Evolutionary conservation across 495 filamentous ascomycete genomes (phyloP), one percentile per base, ranked within the genome.

Genomic region (Extremus antarcticus): DNA sequence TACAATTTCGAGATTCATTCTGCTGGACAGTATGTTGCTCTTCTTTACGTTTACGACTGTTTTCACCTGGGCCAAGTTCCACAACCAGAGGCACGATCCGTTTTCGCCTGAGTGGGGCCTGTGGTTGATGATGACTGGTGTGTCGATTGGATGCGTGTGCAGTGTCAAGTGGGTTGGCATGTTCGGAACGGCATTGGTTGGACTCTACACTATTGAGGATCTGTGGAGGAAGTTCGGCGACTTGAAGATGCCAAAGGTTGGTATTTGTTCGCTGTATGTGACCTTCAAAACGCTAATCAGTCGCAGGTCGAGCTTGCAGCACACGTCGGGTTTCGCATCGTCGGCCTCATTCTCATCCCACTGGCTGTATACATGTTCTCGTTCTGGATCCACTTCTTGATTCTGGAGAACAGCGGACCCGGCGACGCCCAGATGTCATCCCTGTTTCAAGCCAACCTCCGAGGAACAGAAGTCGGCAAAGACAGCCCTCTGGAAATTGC

Each of bases 401-500:
- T 98, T 46, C 76, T 98, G 49, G 86, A 91, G 68, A 95, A 94
- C 72, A 92, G 84, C 68, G 92, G 92, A 7, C 92, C 92, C 1
- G 92, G 92, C 45, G 92, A 98, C 73, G 92, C 92, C 4, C 92
- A 98, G 67, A 98, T 98, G 92, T 95, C 90, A 71, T 98, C 92
- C 19, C 80, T 98, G 40, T 98, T 98, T 78, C 92, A 98, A 64
- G 92, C 92, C 21, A 98, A 98, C 61, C 78, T 98, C 38, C 82
- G 76, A 58, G 94, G 94, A 20, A 97, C 90, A 24, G 86, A 96
- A 52, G 89, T 98, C 55, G 90, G 90, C 57, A 86, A 86, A 62
- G 85, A 95, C 66, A 95, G 89, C 58, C 92, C 92, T 32, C 77
- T 98, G 29, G 92, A 98, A 67, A 74, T 98, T 55, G 90, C 88